phyloP scores from a whole-genome alignment of 331 rosid species.

The Malus hybrid region DNA sequence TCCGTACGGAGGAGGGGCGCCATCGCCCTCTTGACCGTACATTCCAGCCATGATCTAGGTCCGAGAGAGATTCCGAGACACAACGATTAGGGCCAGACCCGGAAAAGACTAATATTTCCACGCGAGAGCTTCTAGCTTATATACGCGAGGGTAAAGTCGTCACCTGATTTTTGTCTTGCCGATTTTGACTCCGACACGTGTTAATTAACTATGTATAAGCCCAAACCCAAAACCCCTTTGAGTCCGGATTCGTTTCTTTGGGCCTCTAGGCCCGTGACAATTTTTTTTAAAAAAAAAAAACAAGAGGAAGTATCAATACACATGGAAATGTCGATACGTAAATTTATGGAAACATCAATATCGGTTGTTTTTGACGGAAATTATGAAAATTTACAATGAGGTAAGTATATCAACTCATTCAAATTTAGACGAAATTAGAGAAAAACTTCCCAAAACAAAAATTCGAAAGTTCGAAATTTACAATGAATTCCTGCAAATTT shows the following conservation, averaged over 20 bases:
- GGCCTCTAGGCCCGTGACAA: not conserved
- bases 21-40: conserved; percentile 80
- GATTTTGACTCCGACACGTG: conserved; percentile 1
- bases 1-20: conserved; percentile 69
- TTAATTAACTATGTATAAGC: not conserved
- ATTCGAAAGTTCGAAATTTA: too few species aligned
- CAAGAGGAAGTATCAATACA: not conserved
- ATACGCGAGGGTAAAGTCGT: too few species aligned
- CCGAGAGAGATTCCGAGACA: not conserved
- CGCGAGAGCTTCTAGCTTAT: not conserved
- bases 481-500: too few species aligned
- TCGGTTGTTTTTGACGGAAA: fast-evolving
- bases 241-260: not conserved
- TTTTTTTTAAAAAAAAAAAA: too few species aligned
- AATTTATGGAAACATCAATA: too few species aligned
- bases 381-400: too few species aligned
- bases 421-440: too few species aligned
- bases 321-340: too few species aligned
- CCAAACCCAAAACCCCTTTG: not conserved
- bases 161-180: not conserved
- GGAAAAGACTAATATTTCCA: not conserved
- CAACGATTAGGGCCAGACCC: conserved; percentile 7
- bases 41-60: conserved; percentile 66
- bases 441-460: too few species aligned
- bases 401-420: too few species aligned